These are phyloP conservation scores for Remersonia thermophila DNA, from an alignment of 2,329 filamentous ascomycete genomes.

Conservation along the genomic window DNA sequence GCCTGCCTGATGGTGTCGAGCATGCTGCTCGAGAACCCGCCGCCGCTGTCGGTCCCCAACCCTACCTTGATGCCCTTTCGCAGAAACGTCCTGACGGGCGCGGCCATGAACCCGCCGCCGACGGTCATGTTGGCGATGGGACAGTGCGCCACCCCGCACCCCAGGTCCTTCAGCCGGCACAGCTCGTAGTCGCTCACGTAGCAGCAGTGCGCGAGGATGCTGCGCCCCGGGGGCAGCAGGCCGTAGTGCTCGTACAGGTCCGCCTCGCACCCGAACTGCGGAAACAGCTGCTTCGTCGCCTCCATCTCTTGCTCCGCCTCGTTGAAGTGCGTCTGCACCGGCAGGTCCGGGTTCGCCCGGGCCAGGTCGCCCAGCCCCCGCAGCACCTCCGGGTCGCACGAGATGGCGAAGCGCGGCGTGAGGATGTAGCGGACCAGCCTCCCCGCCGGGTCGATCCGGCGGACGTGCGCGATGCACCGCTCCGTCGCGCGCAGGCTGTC, in stretches of 20 bases:
- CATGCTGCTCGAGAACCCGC: conserved; percentile 49
- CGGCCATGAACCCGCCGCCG: conserved; percentile 50
- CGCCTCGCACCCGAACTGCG: conserved; percentile 41
- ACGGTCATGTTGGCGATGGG: conserved; percentile 53
- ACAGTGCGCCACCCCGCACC: conserved; percentile 51
- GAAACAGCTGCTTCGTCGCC: conserved; percentile 43
- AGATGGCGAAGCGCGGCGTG: conserved; percentile 50
- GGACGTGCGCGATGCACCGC: conserved; percentile 36
- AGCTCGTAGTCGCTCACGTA: conserved; percentile 47
- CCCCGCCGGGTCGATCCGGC: conserved; percentile 30
- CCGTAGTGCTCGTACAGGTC: conserved; percentile 46
- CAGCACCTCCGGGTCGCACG: conserved; percentile 43
- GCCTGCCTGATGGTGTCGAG: conserved; percentile 46
- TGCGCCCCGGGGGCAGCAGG: conserved; percentile 36
- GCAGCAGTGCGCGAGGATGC: conserved; percentile 56
- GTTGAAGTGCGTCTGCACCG: conserved; percentile 57
- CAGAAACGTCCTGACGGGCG: conserved; percentile 46
- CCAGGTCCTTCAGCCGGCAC: conserved; percentile 29
- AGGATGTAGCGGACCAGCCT: conserved; percentile 37
- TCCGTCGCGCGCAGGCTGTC: conserved; percentile 37
- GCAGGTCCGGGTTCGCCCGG: conserved; percentile 31
- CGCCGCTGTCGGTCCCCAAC: conserved; percentile 52
- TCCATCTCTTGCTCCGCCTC: conserved; percentile 49
- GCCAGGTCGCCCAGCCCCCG: conserved; percentile 43
- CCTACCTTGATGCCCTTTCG: conserved; percentile 50